Conservation (phyloP, 2,329 filamentous ascomycete genomes). For the Tolypocladium guangdongense region DNA sequence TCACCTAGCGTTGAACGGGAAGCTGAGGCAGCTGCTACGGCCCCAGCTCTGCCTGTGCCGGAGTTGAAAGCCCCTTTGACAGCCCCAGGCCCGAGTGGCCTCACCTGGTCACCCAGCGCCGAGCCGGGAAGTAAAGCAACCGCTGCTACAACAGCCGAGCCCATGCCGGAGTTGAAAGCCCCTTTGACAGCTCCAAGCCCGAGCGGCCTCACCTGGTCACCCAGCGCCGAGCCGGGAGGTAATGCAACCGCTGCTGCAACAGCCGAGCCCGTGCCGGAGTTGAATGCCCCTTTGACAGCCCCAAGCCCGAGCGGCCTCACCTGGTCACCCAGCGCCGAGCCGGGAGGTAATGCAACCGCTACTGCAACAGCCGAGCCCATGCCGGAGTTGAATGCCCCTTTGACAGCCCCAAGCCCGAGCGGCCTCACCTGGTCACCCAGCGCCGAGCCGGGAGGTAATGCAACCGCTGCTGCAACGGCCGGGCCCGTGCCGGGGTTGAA, state of each 20-base stretch:
- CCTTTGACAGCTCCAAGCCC: too few relatives aligned
- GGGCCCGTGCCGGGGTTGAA: too few relatives aligned
- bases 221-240: too few relatives aligned
- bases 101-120: too few relatives aligned
- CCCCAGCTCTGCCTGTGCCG: background rate
- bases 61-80: too few relatives aligned
- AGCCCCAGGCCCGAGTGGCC: too few relatives aligned
- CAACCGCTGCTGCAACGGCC: too few relatives aligned
- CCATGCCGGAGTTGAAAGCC: too few relatives aligned
- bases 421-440: background rate
- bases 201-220: too few relatives aligned
- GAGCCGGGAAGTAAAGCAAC: background rate
- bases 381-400: conserved; percentile 6
- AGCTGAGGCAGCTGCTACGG: background rate
- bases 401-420: background rate
- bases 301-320: background rate
- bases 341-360: background rate
- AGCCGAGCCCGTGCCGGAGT: too few relatives aligned
- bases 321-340: background rate
- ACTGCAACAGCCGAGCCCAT: background rate
- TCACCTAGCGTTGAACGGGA: background rate
- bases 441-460: background rate
- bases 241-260: too few relatives aligned
- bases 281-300: background rate
- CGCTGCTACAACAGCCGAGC: too few relatives aligned